Conservation (phyloP, 805 yeast genomes). For the Wickerhamiella parazyma region DNA sequence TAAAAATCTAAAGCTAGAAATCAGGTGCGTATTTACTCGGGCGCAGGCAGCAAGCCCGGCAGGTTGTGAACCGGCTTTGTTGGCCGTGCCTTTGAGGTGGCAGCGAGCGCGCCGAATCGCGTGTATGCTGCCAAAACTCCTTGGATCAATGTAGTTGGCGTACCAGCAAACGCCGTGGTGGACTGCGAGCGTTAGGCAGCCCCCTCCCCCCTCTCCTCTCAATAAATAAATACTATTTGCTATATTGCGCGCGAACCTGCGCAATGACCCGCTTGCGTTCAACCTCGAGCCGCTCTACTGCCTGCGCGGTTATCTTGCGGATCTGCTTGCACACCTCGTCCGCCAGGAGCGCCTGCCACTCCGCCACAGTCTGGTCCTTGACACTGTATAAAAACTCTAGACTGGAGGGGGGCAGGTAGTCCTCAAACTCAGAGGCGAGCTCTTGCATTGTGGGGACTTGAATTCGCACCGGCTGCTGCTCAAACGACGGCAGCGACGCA, state of each 20-base stretch:
- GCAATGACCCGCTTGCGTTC: not conserved
- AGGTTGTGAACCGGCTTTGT: no score
- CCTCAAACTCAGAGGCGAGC: not conserved
- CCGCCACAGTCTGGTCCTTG: not conserved
- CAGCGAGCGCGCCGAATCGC: no score
- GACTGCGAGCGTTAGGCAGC: no score
- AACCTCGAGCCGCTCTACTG: not conserved
- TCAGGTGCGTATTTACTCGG: no score
- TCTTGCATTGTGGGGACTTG: not conserved
- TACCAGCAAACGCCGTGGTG: conserved; percentile 9
- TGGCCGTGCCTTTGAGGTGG: no score
- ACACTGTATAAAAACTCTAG: not conserved
- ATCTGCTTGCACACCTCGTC: conserved; percentile 4
- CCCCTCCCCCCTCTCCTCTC: not conserved
- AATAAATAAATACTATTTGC: not conserved
- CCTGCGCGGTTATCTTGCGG: not conserved
- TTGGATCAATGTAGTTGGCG: conserved; percentile 4
- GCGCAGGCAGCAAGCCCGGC: no score
- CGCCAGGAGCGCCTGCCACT: conserved; percentile 5
- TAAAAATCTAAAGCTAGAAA: no score
- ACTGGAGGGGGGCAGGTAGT: not conserved
- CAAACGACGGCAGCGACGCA: not conserved
- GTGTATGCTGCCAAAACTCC: no score
- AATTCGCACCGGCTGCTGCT: not conserved
- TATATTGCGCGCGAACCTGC: not conserved